Evolutionary conservation across 768 basidiomycete species (phyloP).

Genomic region (Termitomyces sp.): DNA sequence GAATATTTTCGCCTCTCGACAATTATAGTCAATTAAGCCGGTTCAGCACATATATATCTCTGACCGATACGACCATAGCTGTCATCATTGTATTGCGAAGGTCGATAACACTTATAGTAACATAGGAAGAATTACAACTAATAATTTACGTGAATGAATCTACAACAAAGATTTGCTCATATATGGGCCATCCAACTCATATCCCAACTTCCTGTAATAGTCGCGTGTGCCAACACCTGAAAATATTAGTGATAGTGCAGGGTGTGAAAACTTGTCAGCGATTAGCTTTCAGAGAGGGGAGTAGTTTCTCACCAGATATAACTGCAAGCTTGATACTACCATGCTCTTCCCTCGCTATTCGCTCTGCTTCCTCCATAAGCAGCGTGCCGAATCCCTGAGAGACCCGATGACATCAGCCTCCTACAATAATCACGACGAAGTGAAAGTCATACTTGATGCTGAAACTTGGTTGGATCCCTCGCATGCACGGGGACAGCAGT

Average conservation of each 20-base stretch:
- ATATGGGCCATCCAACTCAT: slow-evolving; percentile 93
- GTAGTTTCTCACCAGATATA: slow-evolving; percentile 69
- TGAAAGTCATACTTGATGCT: slow-evolving; percentile 64
- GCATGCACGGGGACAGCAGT: slow-evolving; percentile 97
- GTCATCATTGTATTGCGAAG: neutral
- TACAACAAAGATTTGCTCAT: slow-evolving; percentile 83
- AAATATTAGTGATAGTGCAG: neutral
- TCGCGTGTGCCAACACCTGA: slow-evolving; percentile 92
- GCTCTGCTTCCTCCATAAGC: slow-evolving; percentile 98
- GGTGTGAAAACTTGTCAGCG: neutral
- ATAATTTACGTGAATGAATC: slow-evolving; percentile 3
- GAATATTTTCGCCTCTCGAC: neutral
- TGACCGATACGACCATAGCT: neutral
- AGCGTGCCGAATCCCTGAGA: slow-evolving; percentile 89
- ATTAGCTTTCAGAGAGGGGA: neutral
- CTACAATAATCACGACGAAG: neutral
- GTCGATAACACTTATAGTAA: neutral
- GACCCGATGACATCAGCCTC: slow-evolving; percentile 8
- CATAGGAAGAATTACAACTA: slow-evolving; percentile 1
- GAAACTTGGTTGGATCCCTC: slow-evolving; percentile 96
- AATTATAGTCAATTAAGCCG: neutral
- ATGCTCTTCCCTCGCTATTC: slow-evolving; percentile 96
- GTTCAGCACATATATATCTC: neutral
- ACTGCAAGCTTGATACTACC: slow-evolving; percentile 95
- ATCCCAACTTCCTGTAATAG: slow-evolving; percentile 93